phyloP scores from a whole-genome alignment of 768 basidiomycete species.

The Mycena amicta region DNA sequence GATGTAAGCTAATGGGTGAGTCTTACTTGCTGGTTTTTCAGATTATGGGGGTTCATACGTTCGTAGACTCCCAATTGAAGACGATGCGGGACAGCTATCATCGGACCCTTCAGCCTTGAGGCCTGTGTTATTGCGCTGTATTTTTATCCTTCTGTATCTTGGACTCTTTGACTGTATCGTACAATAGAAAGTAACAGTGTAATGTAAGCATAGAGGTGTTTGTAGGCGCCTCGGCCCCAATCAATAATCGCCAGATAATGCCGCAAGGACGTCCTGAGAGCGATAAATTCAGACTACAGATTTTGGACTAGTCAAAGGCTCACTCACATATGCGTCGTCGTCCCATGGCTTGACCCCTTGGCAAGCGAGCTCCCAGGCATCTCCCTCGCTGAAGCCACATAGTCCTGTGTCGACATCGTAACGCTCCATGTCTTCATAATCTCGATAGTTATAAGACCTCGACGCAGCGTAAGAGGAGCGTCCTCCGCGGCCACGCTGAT shows the following conservation, averaged over 20 bases:
- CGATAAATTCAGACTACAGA: neutral
- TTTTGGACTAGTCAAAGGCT: neutral
- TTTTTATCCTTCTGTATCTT: neutral
- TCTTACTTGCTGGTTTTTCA: neutral
- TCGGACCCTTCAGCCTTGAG: neutral
- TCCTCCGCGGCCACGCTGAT: neutral
- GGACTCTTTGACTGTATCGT: too few species aligned
- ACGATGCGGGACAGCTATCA: neutral
- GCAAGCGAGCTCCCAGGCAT: neutral
- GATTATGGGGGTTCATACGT: neutral
- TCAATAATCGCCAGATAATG: neutral
- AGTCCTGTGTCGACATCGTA: neutral
- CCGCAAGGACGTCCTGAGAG: neutral
- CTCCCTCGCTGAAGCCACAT: neutral
- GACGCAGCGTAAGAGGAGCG: neutral
- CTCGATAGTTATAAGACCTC: neutral
- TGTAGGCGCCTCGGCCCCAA: neutral
- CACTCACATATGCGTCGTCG: neutral
- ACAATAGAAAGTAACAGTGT: too few species aligned
- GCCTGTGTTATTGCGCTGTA: neutral
- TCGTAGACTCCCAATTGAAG: neutral
- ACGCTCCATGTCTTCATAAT: neutral
- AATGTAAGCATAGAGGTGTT: neutral
- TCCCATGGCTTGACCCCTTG: slow-evolving; percentile 1
- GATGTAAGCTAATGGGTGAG: neutral